Conservation (phyloP, 2,329 filamentous ascomycete genomes). For the Phialophora chinensis region DNA sequence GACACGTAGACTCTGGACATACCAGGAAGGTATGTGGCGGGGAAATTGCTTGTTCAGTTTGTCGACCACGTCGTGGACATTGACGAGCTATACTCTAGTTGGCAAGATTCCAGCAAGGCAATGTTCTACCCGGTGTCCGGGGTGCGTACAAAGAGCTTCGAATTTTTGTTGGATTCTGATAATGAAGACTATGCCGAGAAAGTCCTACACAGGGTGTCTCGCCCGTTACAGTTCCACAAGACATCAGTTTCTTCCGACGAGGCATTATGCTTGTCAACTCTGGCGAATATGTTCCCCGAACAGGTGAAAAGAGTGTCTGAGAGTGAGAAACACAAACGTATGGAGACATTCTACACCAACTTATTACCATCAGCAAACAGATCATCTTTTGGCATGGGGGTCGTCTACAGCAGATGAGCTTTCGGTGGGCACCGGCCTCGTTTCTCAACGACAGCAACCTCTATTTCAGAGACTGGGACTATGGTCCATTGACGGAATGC, state of each 20-base stretch:
- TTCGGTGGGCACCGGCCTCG: conserved; percentile 11
- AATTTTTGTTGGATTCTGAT: conserved; percentile 7
- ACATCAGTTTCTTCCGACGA: conserved; percentile 10
- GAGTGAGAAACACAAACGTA: conserved; percentile 4
- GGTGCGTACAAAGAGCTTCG: conserved; percentile 14
- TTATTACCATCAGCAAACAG: conserved; percentile 6
- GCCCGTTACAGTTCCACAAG: conserved; percentile 13
- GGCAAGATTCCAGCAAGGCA: conserved; percentile 7
- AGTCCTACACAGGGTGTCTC: conserved; percentile 2
- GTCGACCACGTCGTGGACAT: conserved; percentile 4
- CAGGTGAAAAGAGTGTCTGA: conserved; percentile 5
- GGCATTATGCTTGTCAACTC: conserved; percentile 5
- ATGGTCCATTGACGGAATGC: neutral
- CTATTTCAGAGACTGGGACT: conserved; percentile 11
- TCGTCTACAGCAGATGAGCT: neutral
- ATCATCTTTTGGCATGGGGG: conserved; percentile 12
- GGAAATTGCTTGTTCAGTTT: conserved; percentile 11
- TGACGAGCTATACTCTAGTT: conserved; percentile 9
- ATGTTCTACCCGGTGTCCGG: conserved; percentile 5
- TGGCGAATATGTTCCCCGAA: conserved; percentile 2
- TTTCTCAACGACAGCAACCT: conserved; percentile 14
- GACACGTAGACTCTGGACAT: conserved; percentile 15
- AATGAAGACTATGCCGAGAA: conserved; percentile 3
- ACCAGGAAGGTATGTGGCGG: conserved; percentile 13
- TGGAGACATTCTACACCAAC: conserved; percentile 10